Percentiles rank a stretch among this genome's conserved stretches.
These are phyloP conservation scores for Aspergillus tubingensis DNA, from an alignment of 2,329 filamentous ascomycete genomes.

Conservation along the genomic window DNA sequence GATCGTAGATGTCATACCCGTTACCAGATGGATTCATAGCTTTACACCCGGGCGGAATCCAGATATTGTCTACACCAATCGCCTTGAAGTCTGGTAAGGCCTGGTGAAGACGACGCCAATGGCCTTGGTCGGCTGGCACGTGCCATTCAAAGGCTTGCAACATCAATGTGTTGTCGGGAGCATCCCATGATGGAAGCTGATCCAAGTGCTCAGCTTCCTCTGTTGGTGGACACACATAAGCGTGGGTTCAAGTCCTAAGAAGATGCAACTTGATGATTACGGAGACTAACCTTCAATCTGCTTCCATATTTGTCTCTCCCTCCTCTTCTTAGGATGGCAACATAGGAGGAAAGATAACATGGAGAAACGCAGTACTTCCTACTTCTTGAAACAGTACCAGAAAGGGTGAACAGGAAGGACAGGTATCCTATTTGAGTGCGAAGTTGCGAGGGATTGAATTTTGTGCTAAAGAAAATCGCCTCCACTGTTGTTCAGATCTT, in stretches of 20 bases:
- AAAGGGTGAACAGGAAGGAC: background rate
- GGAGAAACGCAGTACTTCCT: background rate
- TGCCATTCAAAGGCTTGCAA: slow-evolving; percentile 76
- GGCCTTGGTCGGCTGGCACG: slow-evolving; percentile 59
- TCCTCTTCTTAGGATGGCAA: slow-evolving; percentile 15
- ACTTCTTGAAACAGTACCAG: background rate
- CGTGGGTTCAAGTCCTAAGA: background rate
- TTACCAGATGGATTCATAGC: slow-evolving; percentile 63
- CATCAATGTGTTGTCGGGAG: slow-evolving; percentile 51
- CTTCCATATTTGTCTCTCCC: slow-evolving; percentile 21
- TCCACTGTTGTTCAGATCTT: background rate
- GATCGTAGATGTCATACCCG: slow-evolving; percentile 70
- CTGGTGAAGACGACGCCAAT: slow-evolving; percentile 61
- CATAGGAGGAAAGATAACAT: slow-evolving; percentile 16
- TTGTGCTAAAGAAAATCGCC: background rate
- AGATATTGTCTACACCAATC: slow-evolving; percentile 64
- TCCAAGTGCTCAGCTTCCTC: slow-evolving; percentile 28
- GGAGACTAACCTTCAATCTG: slow-evolving; percentile 27
- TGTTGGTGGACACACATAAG: slow-evolving; percentile 10
- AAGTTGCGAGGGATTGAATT: background rate
- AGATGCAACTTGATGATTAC: background rate
- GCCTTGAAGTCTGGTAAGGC: slow-evolving; percentile 57
- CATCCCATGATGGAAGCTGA: slow-evolving; percentile 33
- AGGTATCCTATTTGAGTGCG: background rate
- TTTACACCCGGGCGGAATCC: slow-evolving; percentile 73